Conservation (phyloP, 441 rosid genomes). For the Breynia disticha region DNA sequence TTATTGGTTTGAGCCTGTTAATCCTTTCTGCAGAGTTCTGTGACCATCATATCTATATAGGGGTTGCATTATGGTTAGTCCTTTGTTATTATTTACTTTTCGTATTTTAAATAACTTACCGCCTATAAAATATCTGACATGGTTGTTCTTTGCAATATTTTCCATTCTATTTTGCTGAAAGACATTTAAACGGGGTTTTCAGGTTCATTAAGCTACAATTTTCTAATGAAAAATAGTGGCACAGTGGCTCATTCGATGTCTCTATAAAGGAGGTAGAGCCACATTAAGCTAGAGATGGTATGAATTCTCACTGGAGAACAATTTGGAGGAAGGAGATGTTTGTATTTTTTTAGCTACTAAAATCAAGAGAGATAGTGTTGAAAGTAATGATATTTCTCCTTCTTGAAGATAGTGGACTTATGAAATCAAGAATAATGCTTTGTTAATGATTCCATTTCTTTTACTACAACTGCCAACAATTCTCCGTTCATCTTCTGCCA, state of each 20-base stretch:
- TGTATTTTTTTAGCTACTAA: conserved; percentile 77
- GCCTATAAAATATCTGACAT: background rate
- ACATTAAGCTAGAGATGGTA: conserved; percentile 96
- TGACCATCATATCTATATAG: conserved; percentile 92
- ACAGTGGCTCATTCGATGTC: conserved; percentile 94
- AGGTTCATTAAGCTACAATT: conserved; percentile 85
- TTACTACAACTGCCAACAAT: too few species aligned
- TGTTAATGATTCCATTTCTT: too few species aligned
- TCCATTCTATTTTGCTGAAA: conserved; percentile 93
- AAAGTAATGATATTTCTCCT: conserved; percentile 79
- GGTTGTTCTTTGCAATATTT: conserved; percentile 51
- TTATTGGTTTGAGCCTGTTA: conserved; percentile 81
- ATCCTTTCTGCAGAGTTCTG: conserved; percentile 94
- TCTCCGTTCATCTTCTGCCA: too few species aligned
- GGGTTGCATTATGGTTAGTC: conserved; percentile 94
- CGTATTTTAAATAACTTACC: background rate
- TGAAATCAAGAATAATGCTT: too few species aligned
- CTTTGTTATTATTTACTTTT: conserved; percentile 3
- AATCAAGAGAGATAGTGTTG: conserved; percentile 63
- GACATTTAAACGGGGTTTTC: conserved; percentile 72
- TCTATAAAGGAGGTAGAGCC: conserved; percentile 80
- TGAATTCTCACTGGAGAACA: conserved; percentile 78
- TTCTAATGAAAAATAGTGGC: conserved; percentile 60
- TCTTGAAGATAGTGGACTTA: conserved; percentile 21
- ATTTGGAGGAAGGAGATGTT: conserved; percentile 93